A percentile compares a stretch with the other conserved stretches of the same genome.
Evolutionary conservation across 495 filamentous ascomycete species (phyloP).

Genomic region (Oidiodendron maius): DNA sequence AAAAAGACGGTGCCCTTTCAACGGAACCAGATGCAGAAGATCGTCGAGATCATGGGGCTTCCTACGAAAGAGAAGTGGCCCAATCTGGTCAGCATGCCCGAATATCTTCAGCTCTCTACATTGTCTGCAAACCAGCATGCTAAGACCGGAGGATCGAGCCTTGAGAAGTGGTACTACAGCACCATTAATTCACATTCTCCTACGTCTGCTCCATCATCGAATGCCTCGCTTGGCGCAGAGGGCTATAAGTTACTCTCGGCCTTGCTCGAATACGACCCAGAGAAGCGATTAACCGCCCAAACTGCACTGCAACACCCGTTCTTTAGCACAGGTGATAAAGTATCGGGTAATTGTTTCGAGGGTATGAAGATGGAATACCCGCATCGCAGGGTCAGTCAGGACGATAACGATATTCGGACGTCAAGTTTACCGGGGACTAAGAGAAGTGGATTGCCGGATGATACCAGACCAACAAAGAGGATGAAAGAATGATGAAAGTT

Average conservation of each 20-base stretch:
- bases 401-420: conserved; percentile 88
- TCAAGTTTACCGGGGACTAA: conserved; percentile 90
- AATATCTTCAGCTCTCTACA: conserved; percentile 69
- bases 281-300: conserved; percentile 77
- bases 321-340: conserved; percentile 61
- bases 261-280: conserved; percentile 89
- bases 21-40: conserved; percentile 97
- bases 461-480: conserved; percentile 63
- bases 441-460: conserved; percentile 80
- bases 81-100: conserved; percentile 70
- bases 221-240: conserved; percentile 57
- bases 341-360: conserved; percentile 81
- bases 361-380: conserved; percentile 84
- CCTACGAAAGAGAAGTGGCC: conserved; percentile 90
- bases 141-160: conserved; percentile 26
- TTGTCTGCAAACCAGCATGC: conserved; percentile 40
- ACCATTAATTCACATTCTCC: conserved; percentile 44
- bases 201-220: conserved; percentile 32
- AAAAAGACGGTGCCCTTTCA: conserved; percentile 98
- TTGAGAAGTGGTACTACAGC: conserved; percentile 54
- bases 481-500: conserved; percentile 49
- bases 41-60: conserved; percentile 89
- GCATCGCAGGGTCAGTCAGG: conserved; percentile 79
- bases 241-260: conserved; percentile 76
- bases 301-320: conserved; percentile 85